phyloP scores from a whole-genome alignment of 2,329 filamentous ascomycete species.

The Aspergillus pseudoglaucus region DNA sequence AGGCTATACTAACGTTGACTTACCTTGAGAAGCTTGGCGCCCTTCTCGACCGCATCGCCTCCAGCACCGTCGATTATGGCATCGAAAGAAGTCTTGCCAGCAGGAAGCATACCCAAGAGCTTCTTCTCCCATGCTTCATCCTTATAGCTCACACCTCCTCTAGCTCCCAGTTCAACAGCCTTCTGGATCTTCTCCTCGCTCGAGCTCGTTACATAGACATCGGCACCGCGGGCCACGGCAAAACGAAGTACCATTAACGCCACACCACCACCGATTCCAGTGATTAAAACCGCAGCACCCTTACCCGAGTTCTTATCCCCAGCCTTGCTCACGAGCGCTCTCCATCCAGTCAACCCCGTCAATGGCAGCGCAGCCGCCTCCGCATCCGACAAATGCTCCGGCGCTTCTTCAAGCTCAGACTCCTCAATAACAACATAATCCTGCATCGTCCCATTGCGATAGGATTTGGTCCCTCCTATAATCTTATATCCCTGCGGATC shows the following conservation, averaged over 20 bases:
- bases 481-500: slow-evolving; percentile 37
- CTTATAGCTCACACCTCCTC: slow-evolving; percentile 76
- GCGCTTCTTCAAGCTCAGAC: slow-evolving; percentile 68
- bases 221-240: slow-evolving; percentile 64
- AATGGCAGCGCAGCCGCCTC: slow-evolving; percentile 82
- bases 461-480: slow-evolving; percentile 53
- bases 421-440: slow-evolving; percentile 66
- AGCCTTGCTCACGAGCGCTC: slow-evolving; percentile 75
- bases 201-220: slow-evolving; percentile 76
- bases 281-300: slow-evolving; percentile 73
- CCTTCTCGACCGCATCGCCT: slow-evolving; percentile 70
- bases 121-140: slow-evolving; percentile 75
- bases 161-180: slow-evolving; percentile 65
- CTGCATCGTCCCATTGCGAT: slow-evolving; percentile 63
- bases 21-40: slow-evolving; percentile 62
- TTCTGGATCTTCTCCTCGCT: slow-evolving; percentile 67
- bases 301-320: slow-evolving; percentile 46
- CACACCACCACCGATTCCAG: slow-evolving; percentile 88
- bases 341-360: slow-evolving; percentile 81
- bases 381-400: slow-evolving; percentile 61
- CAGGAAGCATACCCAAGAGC: slow-evolving; percentile 53
- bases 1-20: slow-evolving; percentile 7
- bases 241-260: slow-evolving; percentile 77
- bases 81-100: slow-evolving; percentile 63
- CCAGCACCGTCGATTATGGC: slow-evolving; percentile 87